Percentiles rank a stretch among this genome's conserved stretches.
These are phyloP conservation scores for Lactarius sanguifluus DNA, from an alignment of 768 basidiomycete species.

Conservation along the genomic window DNA sequence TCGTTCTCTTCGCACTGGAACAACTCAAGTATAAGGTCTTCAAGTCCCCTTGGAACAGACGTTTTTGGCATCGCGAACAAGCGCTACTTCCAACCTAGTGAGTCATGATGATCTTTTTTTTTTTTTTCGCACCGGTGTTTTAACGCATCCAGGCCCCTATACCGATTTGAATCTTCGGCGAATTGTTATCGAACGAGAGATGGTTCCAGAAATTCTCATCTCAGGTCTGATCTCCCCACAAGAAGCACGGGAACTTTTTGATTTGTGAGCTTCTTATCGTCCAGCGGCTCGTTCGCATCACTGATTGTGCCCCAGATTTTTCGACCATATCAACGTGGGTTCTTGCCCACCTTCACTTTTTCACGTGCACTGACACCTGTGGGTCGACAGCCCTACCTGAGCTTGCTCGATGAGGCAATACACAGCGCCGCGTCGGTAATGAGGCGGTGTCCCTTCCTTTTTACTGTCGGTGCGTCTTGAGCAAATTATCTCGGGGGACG, in stretches of 20 bases:
- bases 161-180: slow-evolving; percentile 36
- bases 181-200: slow-evolving; percentile 37
- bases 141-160: slow-evolving; percentile 31
- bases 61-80: slow-evolving; percentile 26
- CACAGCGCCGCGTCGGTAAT: slow-evolving; percentile 55
- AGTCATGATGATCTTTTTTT: background rate
- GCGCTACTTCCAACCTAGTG: slow-evolving; percentile 29
- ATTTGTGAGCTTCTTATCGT: slow-evolving; percentile 32
- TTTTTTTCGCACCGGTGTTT: background rate
- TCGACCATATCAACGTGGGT: slow-evolving; percentile 53
- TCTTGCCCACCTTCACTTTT: slow-evolving; percentile 3
- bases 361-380: slow-evolving; percentile 19
- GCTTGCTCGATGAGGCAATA: slow-evolving; percentile 55
- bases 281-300: background rate
- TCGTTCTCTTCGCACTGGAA: slow-evolving; percentile 20
- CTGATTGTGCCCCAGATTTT: slow-evolving; percentile 42
- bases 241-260: slow-evolving; percentile 35
- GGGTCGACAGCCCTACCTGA: slow-evolving; percentile 50
- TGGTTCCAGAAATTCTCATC: slow-evolving; percentile 36
- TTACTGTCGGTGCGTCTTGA: slow-evolving; percentile 54
- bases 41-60: slow-evolving; percentile 5
- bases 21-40: background rate
- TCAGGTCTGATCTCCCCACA: slow-evolving; percentile 36
- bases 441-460: slow-evolving; percentile 56
- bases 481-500: background rate